A percentile compares a stretch with the other conserved stretches of the same genome.
phyloP scores from a whole-genome alignment of 1,139 yeast genomes.

The Debaryomyces udenii region DNA sequence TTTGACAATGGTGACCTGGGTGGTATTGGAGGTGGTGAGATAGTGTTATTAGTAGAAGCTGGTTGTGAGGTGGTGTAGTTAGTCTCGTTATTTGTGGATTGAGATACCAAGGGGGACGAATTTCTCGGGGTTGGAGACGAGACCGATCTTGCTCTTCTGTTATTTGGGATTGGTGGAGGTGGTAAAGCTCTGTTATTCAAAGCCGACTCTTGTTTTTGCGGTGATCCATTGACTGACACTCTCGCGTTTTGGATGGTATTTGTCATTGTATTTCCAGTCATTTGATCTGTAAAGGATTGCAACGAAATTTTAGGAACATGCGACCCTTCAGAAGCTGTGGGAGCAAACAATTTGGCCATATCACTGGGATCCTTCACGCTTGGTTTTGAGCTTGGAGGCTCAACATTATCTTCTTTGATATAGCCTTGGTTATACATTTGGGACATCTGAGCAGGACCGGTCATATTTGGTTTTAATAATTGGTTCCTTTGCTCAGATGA shows the following conservation, averaged over 20 bases:
- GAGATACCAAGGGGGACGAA: constrained; percentile 18
- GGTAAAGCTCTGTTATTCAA: constrained; percentile 32
- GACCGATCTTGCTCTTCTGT: constrained; percentile 42
- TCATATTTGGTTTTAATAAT: constrained; percentile 52
- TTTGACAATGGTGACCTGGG: constrained; percentile 16
- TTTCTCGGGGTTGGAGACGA: constrained; percentile 48
- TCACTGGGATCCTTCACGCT: constrained; percentile 44
- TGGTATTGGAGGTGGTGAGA: constrained; percentile 23
- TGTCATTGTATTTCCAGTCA: constrained; percentile 46
- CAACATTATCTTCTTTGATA: constrained; percentile 3
- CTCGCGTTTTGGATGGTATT: constrained; percentile 41
- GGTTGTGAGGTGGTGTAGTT: constrained; percentile 1
- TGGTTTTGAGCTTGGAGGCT: constrained; percentile 28
- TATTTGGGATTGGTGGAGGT: constrained; percentile 44
- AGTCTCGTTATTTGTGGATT: not conserved
- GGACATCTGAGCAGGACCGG: constrained; percentile 58
- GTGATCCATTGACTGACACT: constrained; percentile 21
- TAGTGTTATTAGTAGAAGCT: constrained; percentile 8
- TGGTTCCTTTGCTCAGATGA: constrained; percentile 8
- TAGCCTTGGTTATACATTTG: constrained; percentile 17
- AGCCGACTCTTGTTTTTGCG: constrained; percentile 29
- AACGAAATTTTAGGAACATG: constrained; percentile 35
- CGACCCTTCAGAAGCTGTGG: constrained; percentile 16
- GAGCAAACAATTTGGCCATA: constrained; percentile 38
- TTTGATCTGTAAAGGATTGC: constrained; percentile 47